phyloP scores from a whole-genome alignment of 2,329 filamentous ascomycete genomes.

The Pyrenochaeta sp. region DNA sequence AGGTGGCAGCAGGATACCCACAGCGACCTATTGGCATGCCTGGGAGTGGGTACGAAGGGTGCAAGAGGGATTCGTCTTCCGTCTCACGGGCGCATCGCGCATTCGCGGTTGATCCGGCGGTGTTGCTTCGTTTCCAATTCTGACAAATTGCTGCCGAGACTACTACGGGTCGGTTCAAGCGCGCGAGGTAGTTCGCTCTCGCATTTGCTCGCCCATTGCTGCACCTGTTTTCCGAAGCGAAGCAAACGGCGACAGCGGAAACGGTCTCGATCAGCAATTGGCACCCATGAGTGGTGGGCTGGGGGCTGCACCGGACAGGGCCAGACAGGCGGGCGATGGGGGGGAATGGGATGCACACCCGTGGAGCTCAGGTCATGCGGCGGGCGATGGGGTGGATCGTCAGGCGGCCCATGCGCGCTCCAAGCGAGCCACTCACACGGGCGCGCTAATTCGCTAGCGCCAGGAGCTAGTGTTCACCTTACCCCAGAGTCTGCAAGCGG shows the following conservation, averaged over 20 bases:
- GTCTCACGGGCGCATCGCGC: neutral
- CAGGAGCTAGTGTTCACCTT: conserved; percentile 16
- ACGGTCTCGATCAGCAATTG: conserved; percentile 11
- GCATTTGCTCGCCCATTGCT: neutral
- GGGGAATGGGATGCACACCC: conserved; percentile 8
- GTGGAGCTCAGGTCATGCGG: conserved; percentile 19
- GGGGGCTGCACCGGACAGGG: conserved; percentile 14
- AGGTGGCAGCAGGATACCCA: conserved; percentile 36
- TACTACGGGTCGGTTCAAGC: neutral
- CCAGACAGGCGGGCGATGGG: conserved; percentile 9
- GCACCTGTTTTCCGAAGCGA: neutral
- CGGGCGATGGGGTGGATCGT: conserved; percentile 14
- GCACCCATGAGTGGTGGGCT: conserved; percentile 8
- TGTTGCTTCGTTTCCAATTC: neutral
- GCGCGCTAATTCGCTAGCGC: conserved; percentile 5
- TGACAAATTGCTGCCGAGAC: conserved; percentile 1
- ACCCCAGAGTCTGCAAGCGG: conserved; percentile 18
- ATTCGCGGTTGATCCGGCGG: conserved; percentile 1
- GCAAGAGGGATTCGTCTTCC: conserved; percentile 6
- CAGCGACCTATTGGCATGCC: conserved; percentile 29
- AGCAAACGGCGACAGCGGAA: neutral
- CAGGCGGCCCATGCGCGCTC: conserved; percentile 15
- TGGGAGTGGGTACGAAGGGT: conserved; percentile 33
- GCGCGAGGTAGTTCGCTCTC: neutral
- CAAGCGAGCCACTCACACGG: conserved; percentile 24